Evolutionary conservation across 116 monocot genomes (phyloP).

Genomic region (Dioscorea cayenensis): DNA sequence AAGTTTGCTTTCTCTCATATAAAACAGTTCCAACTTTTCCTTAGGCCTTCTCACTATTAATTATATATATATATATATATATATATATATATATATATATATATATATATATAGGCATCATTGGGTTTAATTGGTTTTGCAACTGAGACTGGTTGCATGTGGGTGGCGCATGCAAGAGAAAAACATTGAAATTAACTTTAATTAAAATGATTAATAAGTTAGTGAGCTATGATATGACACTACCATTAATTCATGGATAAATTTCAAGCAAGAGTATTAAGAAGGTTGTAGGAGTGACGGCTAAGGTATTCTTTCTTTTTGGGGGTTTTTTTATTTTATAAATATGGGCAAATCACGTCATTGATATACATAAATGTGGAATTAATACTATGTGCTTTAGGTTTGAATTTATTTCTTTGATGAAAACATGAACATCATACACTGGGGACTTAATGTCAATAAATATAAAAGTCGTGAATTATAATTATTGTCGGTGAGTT

Average conservation of each 20-base stretch:
- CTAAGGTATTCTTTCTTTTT: constrained; percentile 40
- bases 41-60: constrained; percentile 23
- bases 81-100: no score
- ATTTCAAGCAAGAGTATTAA: constrained; percentile 21
- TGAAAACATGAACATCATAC: no score
- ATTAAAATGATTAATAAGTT: constrained; percentile 23
- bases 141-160: constrained; percentile 32
- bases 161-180: constrained; percentile 32
- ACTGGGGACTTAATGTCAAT: no score
- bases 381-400: no score
- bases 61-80: no score
- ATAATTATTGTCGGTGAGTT: constrained; percentile 29
- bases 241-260: constrained; percentile 27
- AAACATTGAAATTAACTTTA: constrained; percentile 46
- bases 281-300: constrained; percentile 52
- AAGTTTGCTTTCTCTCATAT: constrained; percentile 25
- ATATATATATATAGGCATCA: no score
- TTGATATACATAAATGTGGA: no score
- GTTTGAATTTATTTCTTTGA: no score
- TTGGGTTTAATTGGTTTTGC: constrained; percentile 35
- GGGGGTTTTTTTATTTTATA: constrained; percentile 17
- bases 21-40: constrained; percentile 32
- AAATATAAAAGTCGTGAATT: no score
- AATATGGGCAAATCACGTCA: no score
- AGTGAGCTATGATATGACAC: constrained; percentile 42